Percentiles rank a stretch among this genome's conserved stretches.
These are phyloP conservation scores for Puccinia coronata DNA, from an alignment of 1,284 basidiomycete species.

Conservation along the genomic window DNA sequence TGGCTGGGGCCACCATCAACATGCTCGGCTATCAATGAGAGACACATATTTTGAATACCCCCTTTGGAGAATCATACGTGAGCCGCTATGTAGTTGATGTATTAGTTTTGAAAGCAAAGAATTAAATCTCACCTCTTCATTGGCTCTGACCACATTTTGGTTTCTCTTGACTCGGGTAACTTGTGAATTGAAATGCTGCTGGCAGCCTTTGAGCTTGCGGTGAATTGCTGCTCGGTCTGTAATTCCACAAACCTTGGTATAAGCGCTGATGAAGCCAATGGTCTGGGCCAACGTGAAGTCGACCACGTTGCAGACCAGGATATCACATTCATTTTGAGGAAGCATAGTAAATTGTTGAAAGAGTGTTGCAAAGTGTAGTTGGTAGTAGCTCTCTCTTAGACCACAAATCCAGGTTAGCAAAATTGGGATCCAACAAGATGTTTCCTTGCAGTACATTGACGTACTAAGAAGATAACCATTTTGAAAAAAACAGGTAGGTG, in stretches of 20 bases:
- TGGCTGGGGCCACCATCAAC: neutral
- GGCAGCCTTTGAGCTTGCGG: no score
- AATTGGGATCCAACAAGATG: neutral
- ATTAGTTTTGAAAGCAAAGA: neutral
- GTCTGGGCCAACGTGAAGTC: neutral
- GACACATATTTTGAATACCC: neutral
- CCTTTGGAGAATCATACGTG: no score
- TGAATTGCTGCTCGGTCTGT: neutral
- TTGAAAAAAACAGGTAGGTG: slow-evolving; percentile 17
- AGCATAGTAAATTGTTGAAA: neutral
- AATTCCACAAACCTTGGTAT: no score
- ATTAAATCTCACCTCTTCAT: no score
- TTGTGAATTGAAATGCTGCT: neutral
- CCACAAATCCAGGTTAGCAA: no score
- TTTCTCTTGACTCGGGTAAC: neutral
- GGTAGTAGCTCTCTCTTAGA: no score
- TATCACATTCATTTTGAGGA: neutral
- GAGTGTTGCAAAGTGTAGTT: neutral
- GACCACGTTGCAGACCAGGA: neutral
- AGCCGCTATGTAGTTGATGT: no score
- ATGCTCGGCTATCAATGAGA: neutral
- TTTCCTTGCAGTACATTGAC: neutral
- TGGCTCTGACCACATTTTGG: no score
- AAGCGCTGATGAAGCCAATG: neutral
- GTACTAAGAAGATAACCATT: slow-evolving; percentile 1